phyloP scores from a whole-genome alignment of 768 basidiomycete genomes.

The Crepidotus variabilis region DNA sequence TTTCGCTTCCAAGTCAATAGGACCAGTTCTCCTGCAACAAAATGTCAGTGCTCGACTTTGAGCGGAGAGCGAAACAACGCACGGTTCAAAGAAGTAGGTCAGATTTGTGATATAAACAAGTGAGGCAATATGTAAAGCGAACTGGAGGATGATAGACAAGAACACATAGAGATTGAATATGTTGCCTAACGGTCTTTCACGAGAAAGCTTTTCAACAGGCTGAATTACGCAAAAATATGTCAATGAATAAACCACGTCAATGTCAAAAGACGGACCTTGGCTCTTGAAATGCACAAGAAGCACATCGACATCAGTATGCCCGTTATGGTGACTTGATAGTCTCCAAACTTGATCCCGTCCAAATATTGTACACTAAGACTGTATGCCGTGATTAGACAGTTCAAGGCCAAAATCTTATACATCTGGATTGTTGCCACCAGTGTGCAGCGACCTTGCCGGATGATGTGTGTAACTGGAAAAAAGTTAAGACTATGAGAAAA shows the following conservation, averaged over 20 bases:
- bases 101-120: conserved; percentile 93
- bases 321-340: conserved; percentile 96
- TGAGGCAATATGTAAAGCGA: conserved; percentile 87
- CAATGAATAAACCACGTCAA: not conserved
- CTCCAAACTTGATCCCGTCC: conserved; percentile 98
- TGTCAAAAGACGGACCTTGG: conserved; percentile 62
- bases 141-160: conserved; percentile 87
- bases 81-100: conserved; percentile 76
- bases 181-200: conserved; percentile 89
- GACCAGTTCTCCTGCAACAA: conserved; percentile 46
- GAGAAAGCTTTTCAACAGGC: conserved; percentile 95
- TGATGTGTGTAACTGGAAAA: conserved; percentile 84
- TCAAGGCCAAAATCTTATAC: conserved; percentile 98
- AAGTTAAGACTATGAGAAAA: not conserved
- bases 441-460: conserved; percentile 97
- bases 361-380: conserved; percentile 96
- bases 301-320: conserved; percentile 98
- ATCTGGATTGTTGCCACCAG: conserved; percentile 98
- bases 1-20: conserved; percentile 92
- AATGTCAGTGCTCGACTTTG: conserved; percentile 2
- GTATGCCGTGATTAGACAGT: conserved; percentile 98
- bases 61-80: conserved; percentile 25
- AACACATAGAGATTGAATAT: conserved; percentile 98
- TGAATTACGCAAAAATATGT: conserved; percentile 22
- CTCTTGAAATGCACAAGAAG: conserved; percentile 96